phyloP scores from a whole-genome alignment of 768 basidiomycete genomes.

The Pulveroboletus ravenelii region DNA sequence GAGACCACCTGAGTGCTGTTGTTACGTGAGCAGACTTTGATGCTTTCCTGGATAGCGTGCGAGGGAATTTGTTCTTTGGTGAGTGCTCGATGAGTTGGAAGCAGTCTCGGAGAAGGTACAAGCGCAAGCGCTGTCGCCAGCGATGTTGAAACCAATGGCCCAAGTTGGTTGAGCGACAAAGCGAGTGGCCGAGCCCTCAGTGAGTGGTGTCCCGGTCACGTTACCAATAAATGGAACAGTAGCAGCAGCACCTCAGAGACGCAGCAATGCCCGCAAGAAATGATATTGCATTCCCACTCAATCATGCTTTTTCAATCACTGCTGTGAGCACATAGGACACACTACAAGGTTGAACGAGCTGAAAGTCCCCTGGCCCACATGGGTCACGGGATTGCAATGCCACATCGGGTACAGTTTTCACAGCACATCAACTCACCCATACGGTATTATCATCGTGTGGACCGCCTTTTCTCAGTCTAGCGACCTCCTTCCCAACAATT shows the following conservation, averaged over 20 bases:
- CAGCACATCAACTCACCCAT: background rate
- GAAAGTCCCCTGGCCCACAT: no score
- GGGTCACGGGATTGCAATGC: no score
- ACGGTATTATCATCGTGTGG: background rate
- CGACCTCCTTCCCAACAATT: conserved; percentile 61
- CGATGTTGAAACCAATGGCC: conserved; percentile 17
- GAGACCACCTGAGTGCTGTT: conserved; percentile 10
- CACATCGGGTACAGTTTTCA: conserved; percentile 2
- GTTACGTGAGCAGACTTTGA: conserved; percentile 2
- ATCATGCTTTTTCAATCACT: no score
- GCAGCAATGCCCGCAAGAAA: background rate
- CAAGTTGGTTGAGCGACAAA: conserved; percentile 18
- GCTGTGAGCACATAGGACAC: no score
- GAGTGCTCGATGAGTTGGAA: conserved; percentile 1
- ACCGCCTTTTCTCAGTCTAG: conserved; percentile 46
- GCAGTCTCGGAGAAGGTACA: conserved; percentile 5
- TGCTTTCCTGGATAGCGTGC: background rate
- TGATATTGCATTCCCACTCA: background rate
- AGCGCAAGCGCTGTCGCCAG: conserved; percentile 1
- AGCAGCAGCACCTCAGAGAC: background rate
- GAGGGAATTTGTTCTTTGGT: background rate
- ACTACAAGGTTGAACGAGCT: no score
- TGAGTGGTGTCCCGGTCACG: conserved; percentile 14
- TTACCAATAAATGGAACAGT: no score
- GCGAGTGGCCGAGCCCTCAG: background rate